A percentile compares a stretch with the other conserved stretches of the same genome.
phyloP scores from a whole-genome alignment of 2,329 filamentous ascomycete genomes.

The Dryadomyces quercivorus region DNA sequence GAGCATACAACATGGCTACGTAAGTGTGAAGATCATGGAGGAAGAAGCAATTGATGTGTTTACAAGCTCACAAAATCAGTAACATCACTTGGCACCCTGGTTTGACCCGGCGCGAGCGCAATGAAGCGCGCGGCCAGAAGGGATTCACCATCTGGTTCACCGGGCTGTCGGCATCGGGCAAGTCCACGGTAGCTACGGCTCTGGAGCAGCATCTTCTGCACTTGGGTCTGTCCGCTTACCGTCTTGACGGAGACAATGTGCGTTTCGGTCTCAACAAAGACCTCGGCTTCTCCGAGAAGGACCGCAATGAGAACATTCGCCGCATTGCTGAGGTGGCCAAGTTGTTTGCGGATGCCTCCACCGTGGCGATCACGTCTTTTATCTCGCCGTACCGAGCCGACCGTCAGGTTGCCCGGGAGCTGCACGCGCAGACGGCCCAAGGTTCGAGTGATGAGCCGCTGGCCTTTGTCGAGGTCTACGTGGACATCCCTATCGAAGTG shows the following conservation, averaged over 20 bases:
- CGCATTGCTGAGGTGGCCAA: conserved; percentile 92
- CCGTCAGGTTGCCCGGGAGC: conserved; percentile 64
- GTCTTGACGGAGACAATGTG: conserved; percentile 95
- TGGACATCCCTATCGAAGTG: conserved; percentile 83
- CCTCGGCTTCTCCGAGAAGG: conserved; percentile 82
- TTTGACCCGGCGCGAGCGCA: conserved; percentile 67
- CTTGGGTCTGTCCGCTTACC: conserved; percentile 71
- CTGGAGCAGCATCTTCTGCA: conserved; percentile 95
- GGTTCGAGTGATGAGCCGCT: conserved; percentile 51
- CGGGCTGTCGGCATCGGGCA: conserved; percentile 88
- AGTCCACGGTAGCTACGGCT: conserved; percentile 92
- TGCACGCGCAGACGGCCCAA: conserved; percentile 54
- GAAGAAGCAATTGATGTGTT: neutral
- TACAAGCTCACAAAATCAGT: conserved; percentile 28
- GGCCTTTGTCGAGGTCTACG: conserved; percentile 85
- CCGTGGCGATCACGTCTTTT: conserved; percentile 86
- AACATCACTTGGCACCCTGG: conserved; percentile 87
- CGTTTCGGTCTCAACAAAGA: conserved; percentile 98
- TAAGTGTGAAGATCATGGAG: neutral
- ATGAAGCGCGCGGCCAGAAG: conserved; percentile 62
- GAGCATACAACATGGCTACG: neutral
- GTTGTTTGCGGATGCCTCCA: conserved; percentile 83
- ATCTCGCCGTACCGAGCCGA: conserved; percentile 92
- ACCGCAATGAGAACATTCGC: conserved; percentile 96
- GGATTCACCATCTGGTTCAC: conserved; percentile 98